phyloP scores from a whole-genome alignment of 257 asterid genomes.

The Haberlea rhodopensis region DNA sequence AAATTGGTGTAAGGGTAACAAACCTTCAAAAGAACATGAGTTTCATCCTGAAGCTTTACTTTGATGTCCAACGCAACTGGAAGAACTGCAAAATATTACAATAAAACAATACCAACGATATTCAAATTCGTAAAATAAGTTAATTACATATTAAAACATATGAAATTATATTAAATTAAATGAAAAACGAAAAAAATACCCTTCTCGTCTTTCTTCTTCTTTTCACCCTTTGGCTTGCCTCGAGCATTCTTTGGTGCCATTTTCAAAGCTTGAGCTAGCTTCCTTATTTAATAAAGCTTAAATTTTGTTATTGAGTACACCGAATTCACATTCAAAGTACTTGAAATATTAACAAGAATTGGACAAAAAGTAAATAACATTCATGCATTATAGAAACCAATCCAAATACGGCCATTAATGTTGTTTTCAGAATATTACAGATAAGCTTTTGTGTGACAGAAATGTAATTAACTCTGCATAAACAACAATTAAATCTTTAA shows the following conservation, averaged over 20 bases:
- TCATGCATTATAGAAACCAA: no score
- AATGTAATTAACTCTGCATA: no score
- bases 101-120: neutral
- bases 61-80: constrained; percentile 83
- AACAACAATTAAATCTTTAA: no score
- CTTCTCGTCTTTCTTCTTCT: constrained; percentile 95
- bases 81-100: constrained; percentile 64
- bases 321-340: neutral
- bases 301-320: neutral
- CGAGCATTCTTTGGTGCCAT: constrained; percentile 96
- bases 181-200: constrained; percentile 32
- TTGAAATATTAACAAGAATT: constrained; percentile 18
- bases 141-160: neutral
- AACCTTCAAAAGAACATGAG: constrained; percentile 79
- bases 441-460: neutral
- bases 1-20: constrained; percentile 10
- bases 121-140: no score
- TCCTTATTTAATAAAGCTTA: neutral
- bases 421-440: neutral
- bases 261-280: constrained; percentile 31
- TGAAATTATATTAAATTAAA: neutral
- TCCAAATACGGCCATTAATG: no score
- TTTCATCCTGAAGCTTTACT: constrained; percentile 80
- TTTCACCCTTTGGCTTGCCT: constrained; percentile 82
- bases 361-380: no score